A percentile compares a stretch with the other conserved stretches of the same genome.
Conservation (phyloP, 305 asterid genomes). For the Rubia occidens region DNA sequence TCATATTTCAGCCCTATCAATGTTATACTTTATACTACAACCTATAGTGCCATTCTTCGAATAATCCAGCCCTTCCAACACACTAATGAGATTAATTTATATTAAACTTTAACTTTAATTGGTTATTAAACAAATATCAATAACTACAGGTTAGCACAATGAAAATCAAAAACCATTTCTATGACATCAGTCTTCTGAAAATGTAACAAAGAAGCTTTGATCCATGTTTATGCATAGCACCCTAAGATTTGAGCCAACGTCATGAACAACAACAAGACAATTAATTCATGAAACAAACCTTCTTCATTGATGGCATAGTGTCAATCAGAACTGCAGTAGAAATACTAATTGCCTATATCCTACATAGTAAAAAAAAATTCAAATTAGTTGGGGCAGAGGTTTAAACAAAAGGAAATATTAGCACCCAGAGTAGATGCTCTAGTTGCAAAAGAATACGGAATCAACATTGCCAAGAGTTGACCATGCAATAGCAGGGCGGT, state of each 20-base stretch:
- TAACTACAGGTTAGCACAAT: background rate
- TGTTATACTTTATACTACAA: background rate
- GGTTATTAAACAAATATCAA: background rate
- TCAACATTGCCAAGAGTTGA: background rate
- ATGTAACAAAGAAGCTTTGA: background rate
- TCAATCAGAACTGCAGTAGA: conserved; percentile 14
- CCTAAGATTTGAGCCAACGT: background rate
- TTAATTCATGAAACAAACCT: conserved; percentile 14
- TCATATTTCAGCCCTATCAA: background rate
- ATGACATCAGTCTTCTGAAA: background rate
- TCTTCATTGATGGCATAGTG: conserved; percentile 22
- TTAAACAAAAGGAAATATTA: background rate
- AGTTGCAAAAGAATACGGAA: background rate
- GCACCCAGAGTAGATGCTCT: background rate
- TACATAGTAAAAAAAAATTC: conserved; percentile 8
- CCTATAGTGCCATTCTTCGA: too few relatives aligned
- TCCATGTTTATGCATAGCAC: background rate
- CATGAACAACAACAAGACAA: background rate
- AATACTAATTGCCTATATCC: conserved; percentile 16
- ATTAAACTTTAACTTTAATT: too few relatives aligned
- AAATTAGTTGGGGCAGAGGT: conserved; percentile 6
- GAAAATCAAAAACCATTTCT: background rate
- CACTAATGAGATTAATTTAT: background rate
- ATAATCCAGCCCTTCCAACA: background rate
- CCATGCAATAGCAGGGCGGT: background rate